Conservation (phyloP, 306 rosid species). For the Pyrus pyrifolia region DNA sequence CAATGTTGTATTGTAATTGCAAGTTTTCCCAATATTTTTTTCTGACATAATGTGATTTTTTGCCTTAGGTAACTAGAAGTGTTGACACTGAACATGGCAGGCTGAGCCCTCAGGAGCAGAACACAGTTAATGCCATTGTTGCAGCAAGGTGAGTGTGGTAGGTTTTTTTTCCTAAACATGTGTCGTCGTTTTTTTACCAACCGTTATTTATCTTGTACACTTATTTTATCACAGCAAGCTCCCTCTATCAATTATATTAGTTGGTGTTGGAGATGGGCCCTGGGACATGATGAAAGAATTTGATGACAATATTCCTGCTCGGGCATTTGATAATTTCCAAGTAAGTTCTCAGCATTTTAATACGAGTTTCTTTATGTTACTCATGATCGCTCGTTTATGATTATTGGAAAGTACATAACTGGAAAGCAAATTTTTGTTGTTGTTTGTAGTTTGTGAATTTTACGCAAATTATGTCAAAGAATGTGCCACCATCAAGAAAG, state of each 20-base stretch:
- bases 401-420: constrained; percentile 1
- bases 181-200: constrained; percentile 1
- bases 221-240: constrained; percentile 52
- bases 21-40: background rate
- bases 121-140: constrained; percentile 82
- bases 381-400: background rate
- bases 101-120: constrained; percentile 90
- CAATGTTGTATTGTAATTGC: background rate
- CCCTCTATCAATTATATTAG: constrained; percentile 86
- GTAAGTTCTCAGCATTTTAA: constrained; percentile 27
- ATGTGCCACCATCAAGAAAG: constrained; percentile 49
- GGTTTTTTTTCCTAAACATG: background rate
- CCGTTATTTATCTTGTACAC: constrained; percentile 13
- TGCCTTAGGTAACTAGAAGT: constrained; percentile 84
- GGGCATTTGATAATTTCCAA: constrained; percentile 89
- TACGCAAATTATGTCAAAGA: constrained; percentile 81
- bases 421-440: constrained; percentile 7
- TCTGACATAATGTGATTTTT: background rate
- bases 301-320: constrained; percentile 88
- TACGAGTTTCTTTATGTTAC: background rate
- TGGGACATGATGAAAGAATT: constrained; percentile 98
- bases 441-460: constrained; percentile 74
- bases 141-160: constrained; percentile 67
- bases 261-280: constrained; percentile 99
- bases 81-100: constrained; percentile 64